Evolutionary conservation across 2,329 filamentous ascomycete genomes (phyloP).

Genomic region (Basipetospora chlamydospora): DNA sequence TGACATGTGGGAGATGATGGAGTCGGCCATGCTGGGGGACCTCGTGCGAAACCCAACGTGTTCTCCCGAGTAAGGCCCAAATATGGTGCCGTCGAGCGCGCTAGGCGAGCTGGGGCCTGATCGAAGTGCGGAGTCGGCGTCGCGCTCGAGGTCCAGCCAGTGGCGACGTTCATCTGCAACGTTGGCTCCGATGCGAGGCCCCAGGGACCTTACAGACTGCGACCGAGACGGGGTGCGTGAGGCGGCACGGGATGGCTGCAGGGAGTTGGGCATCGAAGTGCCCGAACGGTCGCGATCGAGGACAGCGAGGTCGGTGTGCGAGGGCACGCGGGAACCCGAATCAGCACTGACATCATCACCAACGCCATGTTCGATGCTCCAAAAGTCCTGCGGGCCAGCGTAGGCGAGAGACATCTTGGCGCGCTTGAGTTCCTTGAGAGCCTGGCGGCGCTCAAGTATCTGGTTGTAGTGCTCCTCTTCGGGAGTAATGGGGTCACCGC

Average conservation of each 20-base stretch:
- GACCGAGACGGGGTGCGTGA: slow-evolving; percentile 33
- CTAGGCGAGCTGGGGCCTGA: slow-evolving; percentile 36
- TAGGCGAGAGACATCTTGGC: slow-evolving; percentile 36
- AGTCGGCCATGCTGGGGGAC: slow-evolving; percentile 70
- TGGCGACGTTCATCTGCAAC: background rate
- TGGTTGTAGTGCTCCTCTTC: slow-evolving; percentile 48
- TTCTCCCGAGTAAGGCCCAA: slow-evolving; percentile 50
- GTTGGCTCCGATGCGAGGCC: slow-evolving; percentile 1
- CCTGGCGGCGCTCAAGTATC: slow-evolving; percentile 43
- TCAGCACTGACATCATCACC: slow-evolving; percentile 32
- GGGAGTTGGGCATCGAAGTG: slow-evolving; percentile 23
- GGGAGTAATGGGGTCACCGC: slow-evolving; percentile 39
- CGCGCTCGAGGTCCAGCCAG: background rate
- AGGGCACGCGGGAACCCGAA: slow-evolving; percentile 28
- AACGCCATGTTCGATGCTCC: slow-evolving; percentile 72
- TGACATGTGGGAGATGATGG: slow-evolving; percentile 56
- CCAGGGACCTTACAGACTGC: slow-evolving; percentile 28
- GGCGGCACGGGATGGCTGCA: slow-evolving; percentile 23
- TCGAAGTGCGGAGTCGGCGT: slow-evolving; percentile 14
- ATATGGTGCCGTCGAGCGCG: slow-evolving; percentile 66
- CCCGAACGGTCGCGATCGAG: slow-evolving; percentile 15
- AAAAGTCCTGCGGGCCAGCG: slow-evolving; percentile 47
- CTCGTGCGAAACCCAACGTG: slow-evolving; percentile 47
- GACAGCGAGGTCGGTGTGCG: slow-evolving; percentile 23
- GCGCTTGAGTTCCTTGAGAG: slow-evolving; percentile 41